Evolutionary conservation across 83 land plant genomes (phyloP), one percentile per base, ranked within the genome.

Genomic region (Isoetes engelmannii): DNA sequence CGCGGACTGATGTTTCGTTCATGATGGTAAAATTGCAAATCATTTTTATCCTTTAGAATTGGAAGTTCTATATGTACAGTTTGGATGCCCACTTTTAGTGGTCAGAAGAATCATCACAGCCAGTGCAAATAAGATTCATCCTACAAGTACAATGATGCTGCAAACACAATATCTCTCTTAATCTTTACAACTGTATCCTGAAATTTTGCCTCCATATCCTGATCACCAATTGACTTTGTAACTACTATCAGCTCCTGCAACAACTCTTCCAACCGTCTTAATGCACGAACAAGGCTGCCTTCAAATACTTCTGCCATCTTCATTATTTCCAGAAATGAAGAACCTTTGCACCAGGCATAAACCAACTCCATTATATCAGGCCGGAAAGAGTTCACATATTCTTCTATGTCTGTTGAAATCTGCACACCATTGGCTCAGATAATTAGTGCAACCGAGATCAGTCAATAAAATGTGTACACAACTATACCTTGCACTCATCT

Each of bases 121-220:
- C n/a, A n/a, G n/a, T n/a, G n/a, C n/a, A n/a, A n/a, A n/a, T n/a
- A n/a, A n/a, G n/a, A n/a, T n/a, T n/a, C n/a, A n/a, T n/a, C 8
- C 63, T 86, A 90, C 70, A 88, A 78, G 72, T 91, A 91, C 50
- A 91, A 61, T 17, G 97, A 91, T 56, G 97, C 97, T 62, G 97
- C 97, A 78, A 92, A 92, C 4, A 92, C 97, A 54, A 92, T 89
- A 58, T 92, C 97, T 57, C 97, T 78, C 68, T 92, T 92, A 43
- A 92, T 92, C 80, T 67, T 84, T 18, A 79, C 50, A 47, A 85
- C 81, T 44, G 87, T 97, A 13, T 84, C 91, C 69, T 88, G 84
- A 67, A 94, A 88, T 60, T 91, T 91, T 18, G 75, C 45, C 69
- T 94, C 89, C 10, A 94, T 82, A 46, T 94, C 86, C 5, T 73